Conservation (phyloP, 2,329 filamentous ascomycete species). For the Incumbomyces delicatus region DNA sequence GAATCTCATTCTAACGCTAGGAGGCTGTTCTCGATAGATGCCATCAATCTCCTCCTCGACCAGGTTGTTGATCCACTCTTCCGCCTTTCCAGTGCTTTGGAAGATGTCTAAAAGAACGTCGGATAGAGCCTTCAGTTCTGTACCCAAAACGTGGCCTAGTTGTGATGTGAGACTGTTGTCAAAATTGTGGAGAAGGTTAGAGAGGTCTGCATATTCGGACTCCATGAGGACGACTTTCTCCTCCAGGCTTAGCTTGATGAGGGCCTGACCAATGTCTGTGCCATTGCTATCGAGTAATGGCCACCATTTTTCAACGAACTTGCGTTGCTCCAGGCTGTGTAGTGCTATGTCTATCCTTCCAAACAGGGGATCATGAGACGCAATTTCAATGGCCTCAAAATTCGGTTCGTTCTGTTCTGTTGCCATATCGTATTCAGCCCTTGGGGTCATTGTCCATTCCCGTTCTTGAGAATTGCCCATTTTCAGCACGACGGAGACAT, state of each 20-base stretch:
- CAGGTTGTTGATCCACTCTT: conserved; percentile 84
- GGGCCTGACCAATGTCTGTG: conserved; percentile 69
- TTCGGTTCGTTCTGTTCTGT: conserved; percentile 32
- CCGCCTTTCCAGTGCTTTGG: conserved; percentile 74
- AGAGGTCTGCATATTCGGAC: conserved; percentile 73
- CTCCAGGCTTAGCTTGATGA: conserved; percentile 73
- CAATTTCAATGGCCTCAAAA: conserved; percentile 37
- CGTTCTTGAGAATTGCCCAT: conserved; percentile 38
- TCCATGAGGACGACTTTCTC: conserved; percentile 83
- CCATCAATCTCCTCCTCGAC: conserved; percentile 97
- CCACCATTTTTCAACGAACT: conserved; percentile 82
- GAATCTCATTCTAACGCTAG: conserved; percentile 48
- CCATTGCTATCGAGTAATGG: conserved; percentile 67
- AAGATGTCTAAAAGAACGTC: conserved; percentile 90
- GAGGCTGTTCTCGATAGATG: conserved; percentile 67
- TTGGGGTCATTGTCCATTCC: conserved; percentile 40
- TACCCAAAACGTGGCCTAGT: conserved; percentile 68
- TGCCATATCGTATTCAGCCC: conserved; percentile 33
- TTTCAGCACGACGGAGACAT: conserved; percentile 37
- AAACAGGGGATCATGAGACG: conserved; percentile 37
- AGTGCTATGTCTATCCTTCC: conserved; percentile 68
- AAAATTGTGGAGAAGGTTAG: conserved; percentile 76
- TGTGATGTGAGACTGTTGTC: conserved; percentile 73
- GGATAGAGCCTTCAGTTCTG: conserved; percentile 67
- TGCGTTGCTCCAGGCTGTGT: conserved; percentile 65